Base-by-base conservation (phyloP, 768 basidiomycete species). In the Kwoniella newhampshirensis region DNA sequence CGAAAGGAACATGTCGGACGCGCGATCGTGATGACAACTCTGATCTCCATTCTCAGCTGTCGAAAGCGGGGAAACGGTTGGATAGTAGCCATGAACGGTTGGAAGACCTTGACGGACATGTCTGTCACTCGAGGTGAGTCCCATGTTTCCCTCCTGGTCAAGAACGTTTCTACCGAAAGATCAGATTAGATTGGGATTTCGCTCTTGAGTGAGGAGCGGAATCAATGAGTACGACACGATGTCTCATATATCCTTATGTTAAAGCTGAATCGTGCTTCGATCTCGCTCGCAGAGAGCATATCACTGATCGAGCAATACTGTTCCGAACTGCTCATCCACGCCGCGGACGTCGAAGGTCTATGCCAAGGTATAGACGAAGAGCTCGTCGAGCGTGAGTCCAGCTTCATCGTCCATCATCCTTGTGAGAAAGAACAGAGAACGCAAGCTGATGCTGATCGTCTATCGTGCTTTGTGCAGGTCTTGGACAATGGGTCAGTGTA, bases 41-140 rank as follows among this genome's bases (percentile, higher is more conserved):
- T 40, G 21, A 4, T n/a, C 5, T 8, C 28, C 26, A 12, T 8
- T 40, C 15, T 17, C 61, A 97, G 94, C 73, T 99, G 94, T 77
- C 85, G 94, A 18, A 82, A 83, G 63, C 79, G 85, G 69, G 86
- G 79, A 8, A 79, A 84, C 43, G 84, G 79, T 60, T 99, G 96
- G 96, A 80, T 91, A 30, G 88, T 99, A 12, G 92, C 94, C 11
- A 97, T 93, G 92, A 94, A 98, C 79, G 93, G 91, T 73, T 99
- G 96, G 96, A 93, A 94, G 71, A 87, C 88, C 58, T 82, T 96
- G 49, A 97, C 96, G 0, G 90, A 97, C 67, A 91, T 91, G 86
- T 86, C 89, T 68, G 88, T 99, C 17, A 71, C 57, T 32, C 57
- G 67, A 62, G 69, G 74, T 70, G 23, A 44, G 54, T 62, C 17